Conservation (phyloP, 441 rosid species). For the Populus hybrid region DNA sequence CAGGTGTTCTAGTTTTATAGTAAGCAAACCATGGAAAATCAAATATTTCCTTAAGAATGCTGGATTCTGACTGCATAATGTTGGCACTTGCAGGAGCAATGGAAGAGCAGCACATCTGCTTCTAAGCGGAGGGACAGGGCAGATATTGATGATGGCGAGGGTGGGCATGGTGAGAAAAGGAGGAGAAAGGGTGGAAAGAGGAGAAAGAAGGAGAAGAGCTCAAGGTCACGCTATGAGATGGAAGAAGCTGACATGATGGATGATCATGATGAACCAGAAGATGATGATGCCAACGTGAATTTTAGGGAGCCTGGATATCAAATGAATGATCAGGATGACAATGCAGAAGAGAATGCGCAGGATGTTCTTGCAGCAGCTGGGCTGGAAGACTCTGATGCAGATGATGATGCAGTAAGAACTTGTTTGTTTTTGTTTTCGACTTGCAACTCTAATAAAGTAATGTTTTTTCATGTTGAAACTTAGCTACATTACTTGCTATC, state of each 20-base stretch:
- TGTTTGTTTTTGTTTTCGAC: neutral
- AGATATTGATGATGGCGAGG: slow-evolving; percentile 84
- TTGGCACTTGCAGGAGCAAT: slow-evolving; percentile 74
- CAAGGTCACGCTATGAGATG: slow-evolving; percentile 68
- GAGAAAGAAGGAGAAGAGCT: slow-evolving; percentile 88
- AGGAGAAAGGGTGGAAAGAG: slow-evolving; percentile 93
- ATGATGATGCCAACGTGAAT: slow-evolving; percentile 61
- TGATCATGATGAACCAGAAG: slow-evolving; percentile 69
- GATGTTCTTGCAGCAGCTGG: slow-evolving; percentile 93
- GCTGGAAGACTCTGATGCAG: slow-evolving; percentile 91
- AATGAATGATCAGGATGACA: slow-evolving; percentile 53
- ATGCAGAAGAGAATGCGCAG: slow-evolving; percentile 69
- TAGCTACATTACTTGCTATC: neutral
- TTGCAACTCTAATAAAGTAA: neutral
- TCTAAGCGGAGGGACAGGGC: slow-evolving; percentile 84
- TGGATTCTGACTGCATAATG: slow-evolving; percentile 4
- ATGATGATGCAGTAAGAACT: slow-evolving; percentile 53
- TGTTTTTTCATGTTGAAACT: neutral
- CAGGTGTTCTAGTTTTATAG: neutral
- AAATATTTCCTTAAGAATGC: neutral
- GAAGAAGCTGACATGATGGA: slow-evolving; percentile 71
- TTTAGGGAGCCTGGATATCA: slow-evolving; percentile 42
- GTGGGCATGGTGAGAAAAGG: slow-evolving; percentile 81
- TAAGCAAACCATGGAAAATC: neutral
- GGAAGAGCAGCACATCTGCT: slow-evolving; percentile 77